These are phyloP conservation scores for Pseudozyma sp. DNA, from an alignment of 1,284 basidiomycete genomes.

Conservation along the genomic window DNA sequence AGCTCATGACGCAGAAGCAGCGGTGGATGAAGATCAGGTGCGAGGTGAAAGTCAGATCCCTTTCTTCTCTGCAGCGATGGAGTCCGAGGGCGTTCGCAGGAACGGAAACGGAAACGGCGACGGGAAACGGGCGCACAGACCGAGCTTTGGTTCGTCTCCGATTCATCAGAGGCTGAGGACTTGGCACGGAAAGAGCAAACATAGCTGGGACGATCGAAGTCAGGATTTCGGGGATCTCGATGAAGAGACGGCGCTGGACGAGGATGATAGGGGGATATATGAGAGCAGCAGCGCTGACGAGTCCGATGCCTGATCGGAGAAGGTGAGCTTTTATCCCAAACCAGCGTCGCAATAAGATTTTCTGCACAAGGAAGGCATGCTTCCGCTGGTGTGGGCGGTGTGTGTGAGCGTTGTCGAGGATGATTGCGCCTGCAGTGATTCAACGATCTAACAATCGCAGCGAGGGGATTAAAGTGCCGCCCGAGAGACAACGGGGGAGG, in stretches of 20 bases:
- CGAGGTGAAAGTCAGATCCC: conserved; percentile 18
- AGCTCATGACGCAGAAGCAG: background rate
- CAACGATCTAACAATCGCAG: too few relatives aligned
- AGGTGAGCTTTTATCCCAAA: background rate
- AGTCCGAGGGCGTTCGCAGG: conserved; percentile 10
- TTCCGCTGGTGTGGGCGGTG: background rate
- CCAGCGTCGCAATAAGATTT: too few relatives aligned
- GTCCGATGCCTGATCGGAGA: conserved; percentile 3
- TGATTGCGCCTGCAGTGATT: too few relatives aligned
- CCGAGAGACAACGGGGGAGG: too few relatives aligned
- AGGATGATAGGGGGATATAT: conserved; percentile 22
- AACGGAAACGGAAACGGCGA: background rate
- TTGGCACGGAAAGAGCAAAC: conserved; percentile 23
- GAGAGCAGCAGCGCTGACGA: conserved; percentile 34
- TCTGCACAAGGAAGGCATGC: background rate
- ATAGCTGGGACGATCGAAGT: conserved; percentile 60
- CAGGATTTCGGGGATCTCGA: conserved; percentile 70
- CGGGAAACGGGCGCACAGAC: conserved; percentile 7
- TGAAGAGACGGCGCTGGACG: conserved; percentile 44
- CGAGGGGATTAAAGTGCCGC: too few relatives aligned
- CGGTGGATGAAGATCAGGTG: background rate
- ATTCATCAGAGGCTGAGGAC: conserved; percentile 28
- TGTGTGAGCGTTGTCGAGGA: too few relatives aligned
- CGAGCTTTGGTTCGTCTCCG: conserved; percentile 28
- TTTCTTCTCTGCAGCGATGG: conserved; percentile 19